phyloP scores from a whole-genome alignment of 2,329 filamentous ascomycete genomes.

The Chrysosporium queenslandicum region DNA sequence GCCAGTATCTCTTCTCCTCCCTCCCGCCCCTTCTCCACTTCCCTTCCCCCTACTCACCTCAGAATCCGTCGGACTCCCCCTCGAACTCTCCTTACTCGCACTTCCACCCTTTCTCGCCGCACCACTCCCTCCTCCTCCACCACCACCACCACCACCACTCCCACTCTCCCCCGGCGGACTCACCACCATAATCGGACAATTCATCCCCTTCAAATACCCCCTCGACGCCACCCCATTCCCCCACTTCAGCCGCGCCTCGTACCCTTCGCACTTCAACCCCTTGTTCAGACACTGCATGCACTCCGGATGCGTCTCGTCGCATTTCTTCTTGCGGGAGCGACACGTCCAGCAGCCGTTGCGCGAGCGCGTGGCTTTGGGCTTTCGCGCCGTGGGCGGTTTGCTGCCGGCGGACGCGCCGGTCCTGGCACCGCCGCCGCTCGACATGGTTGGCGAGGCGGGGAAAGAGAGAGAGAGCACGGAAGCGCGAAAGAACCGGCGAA shows the following conservation, averaged over 20 bases:
- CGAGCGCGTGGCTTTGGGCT: constrained; percentile 14
- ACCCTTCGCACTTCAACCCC: constrained; percentile 15
- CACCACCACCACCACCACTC: background rate
- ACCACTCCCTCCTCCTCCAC: background rate
- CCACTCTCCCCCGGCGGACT: background rate
- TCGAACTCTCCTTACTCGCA: background rate
- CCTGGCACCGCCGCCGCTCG: too few relatives aligned
- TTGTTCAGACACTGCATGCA: constrained; percentile 13
- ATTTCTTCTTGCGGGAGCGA: constrained; percentile 16
- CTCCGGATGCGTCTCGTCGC: constrained; percentile 15
- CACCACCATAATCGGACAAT: constrained; percentile 8
- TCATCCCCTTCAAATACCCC: constrained; percentile 15
- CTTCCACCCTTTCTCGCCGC: background rate
- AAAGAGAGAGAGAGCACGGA: too few relatives aligned
- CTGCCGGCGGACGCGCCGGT: too few relatives aligned
- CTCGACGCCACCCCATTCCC: constrained; percentile 15
- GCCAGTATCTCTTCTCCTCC: background rate
- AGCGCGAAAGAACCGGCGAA: too few relatives aligned
- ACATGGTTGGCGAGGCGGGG: too few relatives aligned
- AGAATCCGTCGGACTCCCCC: background rate
- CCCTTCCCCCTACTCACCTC: background rate
- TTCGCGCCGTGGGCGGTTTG: background rate
- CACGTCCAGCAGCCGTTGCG: constrained; percentile 17
- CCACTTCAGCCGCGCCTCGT: constrained; percentile 15
- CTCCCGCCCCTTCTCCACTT: background rate